Percentiles rank a stretch among this genome's conserved stretches.
Evolutionary conservation across 805 yeast genomes (phyloP).

Genomic region (Saturnispora silvae): DNA sequence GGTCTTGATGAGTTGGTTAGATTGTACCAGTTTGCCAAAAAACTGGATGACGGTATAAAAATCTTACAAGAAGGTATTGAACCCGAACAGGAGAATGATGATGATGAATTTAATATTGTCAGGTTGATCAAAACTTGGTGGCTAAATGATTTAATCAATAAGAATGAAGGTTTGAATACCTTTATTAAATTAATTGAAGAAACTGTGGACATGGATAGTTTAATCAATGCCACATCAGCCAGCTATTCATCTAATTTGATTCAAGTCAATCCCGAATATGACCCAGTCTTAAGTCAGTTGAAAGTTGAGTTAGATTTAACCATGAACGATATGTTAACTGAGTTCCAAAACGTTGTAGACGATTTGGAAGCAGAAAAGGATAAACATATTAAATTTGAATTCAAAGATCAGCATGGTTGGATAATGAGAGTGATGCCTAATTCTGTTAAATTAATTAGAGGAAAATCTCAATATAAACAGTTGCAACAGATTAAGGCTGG

Average conservation of each 20-base stretch:
- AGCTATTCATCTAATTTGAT: constrained; percentile 28
- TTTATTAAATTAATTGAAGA: constrained; percentile 83
- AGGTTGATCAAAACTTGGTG: constrained; percentile 40
- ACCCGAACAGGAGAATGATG: not conserved
- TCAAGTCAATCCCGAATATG: constrained; percentile 82
- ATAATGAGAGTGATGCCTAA: constrained; percentile 86
- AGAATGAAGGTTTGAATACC: constrained; percentile 44
- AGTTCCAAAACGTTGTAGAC: constrained; percentile 58
- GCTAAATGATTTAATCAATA: constrained; percentile 43
- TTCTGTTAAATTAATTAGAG: constrained; percentile 74
- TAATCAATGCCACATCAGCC: constrained; percentile 60
- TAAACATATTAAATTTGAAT: constrained; percentile 81
- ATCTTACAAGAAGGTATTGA: constrained; percentile 36
- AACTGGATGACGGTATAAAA: constrained; percentile 58
- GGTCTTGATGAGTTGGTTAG: constrained; percentile 83
- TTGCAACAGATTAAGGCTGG: constrained; percentile 93
- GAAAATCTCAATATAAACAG: constrained; percentile 51
- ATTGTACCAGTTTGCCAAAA: constrained; percentile 66
- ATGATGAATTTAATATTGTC: constrained; percentile 14
- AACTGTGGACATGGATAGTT: constrained; percentile 77
- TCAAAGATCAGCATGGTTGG: constrained; percentile 86
- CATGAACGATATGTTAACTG: constrained; percentile 42
- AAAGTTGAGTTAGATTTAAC: constrained; percentile 46
- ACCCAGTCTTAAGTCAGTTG: constrained; percentile 57
- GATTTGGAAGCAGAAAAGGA: constrained; percentile 75